phyloP scores from a whole-genome alignment of 768 basidiomycete species.

The Trametes sanguinea region DNA sequence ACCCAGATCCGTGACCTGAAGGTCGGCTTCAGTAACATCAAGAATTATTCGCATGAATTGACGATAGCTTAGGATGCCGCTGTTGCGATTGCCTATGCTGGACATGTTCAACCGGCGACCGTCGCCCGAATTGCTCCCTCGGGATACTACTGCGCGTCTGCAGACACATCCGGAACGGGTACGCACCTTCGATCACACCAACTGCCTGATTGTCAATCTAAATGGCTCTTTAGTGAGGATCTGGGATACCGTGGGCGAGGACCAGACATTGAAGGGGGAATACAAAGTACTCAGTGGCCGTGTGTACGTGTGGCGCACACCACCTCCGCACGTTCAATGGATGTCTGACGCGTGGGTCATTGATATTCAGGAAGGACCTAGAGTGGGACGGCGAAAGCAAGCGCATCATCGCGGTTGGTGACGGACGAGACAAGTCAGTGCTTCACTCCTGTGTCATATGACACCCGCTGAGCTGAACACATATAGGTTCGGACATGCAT shows the following conservation, averaged over 20 bases:
- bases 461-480: background rate
- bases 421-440: conserved; percentile 81
- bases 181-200: conserved; percentile 21
- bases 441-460: background rate
- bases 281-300: conserved; percentile 73
- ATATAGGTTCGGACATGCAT: conserved; percentile 78
- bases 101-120: conserved; percentile 82
- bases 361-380: conserved; percentile 73
- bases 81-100: conserved; percentile 65
- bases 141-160: conserved; percentile 95
- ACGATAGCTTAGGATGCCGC: conserved; percentile 58
- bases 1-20: conserved; percentile 80
- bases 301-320: conserved; percentile 50
- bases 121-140: conserved; percentile 92
- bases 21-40: conserved; percentile 43
- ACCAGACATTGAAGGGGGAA: conserved; percentile 80
- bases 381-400: conserved; percentile 98
- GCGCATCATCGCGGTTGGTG: conserved; percentile 92
- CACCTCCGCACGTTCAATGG: background rate
- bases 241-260: conserved; percentile 92
- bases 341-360: no score
- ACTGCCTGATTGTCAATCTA: background rate
- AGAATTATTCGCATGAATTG: background rate
- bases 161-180: conserved; percentile 82
- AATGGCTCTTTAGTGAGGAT: conserved; percentile 60